Conservation (phyloP, 1,284 basidiomycete genomes). For the Malassezia obtusa region DNA sequence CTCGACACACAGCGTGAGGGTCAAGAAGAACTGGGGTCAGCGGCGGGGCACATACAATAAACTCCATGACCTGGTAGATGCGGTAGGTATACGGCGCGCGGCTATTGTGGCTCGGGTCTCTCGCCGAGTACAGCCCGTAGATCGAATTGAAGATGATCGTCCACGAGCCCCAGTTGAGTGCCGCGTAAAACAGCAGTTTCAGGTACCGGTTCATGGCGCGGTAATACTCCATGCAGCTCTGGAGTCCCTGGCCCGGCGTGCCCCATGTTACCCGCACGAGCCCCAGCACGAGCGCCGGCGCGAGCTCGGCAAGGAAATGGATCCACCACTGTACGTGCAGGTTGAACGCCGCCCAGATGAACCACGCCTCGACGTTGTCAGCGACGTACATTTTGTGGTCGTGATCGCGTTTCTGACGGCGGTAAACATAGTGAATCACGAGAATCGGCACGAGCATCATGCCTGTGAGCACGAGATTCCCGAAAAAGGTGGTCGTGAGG, state of each 20-base stretch:
- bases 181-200: constrained; percentile 38
- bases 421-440: constrained; percentile 37
- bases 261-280: constrained; percentile 36
- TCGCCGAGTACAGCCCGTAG: constrained; percentile 28
- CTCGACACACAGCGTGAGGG: constrained; percentile 34
- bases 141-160: constrained; percentile 42
- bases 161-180: constrained; percentile 40
- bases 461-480: constrained; percentile 35
- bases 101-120: constrained; percentile 17
- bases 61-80: constrained; percentile 43
- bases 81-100: constrained; percentile 35
- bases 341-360: constrained; percentile 46
- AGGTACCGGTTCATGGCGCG: constrained; percentile 37
- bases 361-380: constrained; percentile 42
- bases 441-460: constrained; percentile 33
- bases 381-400: constrained; percentile 29
- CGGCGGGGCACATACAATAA: constrained; percentile 26
- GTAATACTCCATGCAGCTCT: constrained; percentile 34
- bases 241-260: constrained; percentile 25
- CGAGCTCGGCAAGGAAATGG: constrained; percentile 37
- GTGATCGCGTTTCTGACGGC: constrained; percentile 16
- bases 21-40: constrained; percentile 38
- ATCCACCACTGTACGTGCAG: constrained; percentile 41
- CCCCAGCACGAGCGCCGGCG: constrained; percentile 26
- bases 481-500: constrained; percentile 36